Evolutionary conservation across 1,139 yeast genomes (phyloP), one percentile per base, ranked within the genome.

Genomic region (Geotrichum europaeum): DNA sequence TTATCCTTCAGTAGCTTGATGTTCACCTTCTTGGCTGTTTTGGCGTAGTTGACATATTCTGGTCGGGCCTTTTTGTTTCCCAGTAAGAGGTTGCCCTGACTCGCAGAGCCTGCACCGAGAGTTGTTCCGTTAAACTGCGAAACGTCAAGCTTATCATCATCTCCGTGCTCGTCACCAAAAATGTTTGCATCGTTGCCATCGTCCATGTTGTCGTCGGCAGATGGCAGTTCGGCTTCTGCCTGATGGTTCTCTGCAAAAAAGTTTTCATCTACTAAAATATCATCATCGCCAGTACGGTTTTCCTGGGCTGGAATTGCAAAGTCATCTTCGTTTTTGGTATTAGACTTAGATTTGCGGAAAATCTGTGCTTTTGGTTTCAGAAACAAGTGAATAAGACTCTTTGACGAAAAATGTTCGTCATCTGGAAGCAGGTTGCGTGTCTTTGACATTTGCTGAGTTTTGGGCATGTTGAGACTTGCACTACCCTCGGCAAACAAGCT

Each of bases 1-100:
- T 90, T 90, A 64, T 88, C 89, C 74, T 94, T 94, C 63, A 94
- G 78, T 49, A 81, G 76, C 67, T 84, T 84, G 53, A 94, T 88
- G 71, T 94, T 96, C 22, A 94, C 96, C 66, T 86, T 81, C 72
- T 91, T 92, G 3, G 97, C 94, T 3, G 85, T 84, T 60, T 87
- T 79, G 1, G 97, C 89, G 68, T 86, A 91, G 64, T 81, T 84
- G 55, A 91, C 85, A 65, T 83, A 83, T 57, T 85, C 89, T 0
- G 86, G 84, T 61, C 87, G 76, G 15, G 69, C 67, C 13, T 66
- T 58, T 25, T 63, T 34, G 36, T 59, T 59, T 1, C 58, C 59
- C 1, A 56, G 40, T 6, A 45, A 22, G 9, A 18, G 36, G 20
- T 53, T 49, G 50, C n/a, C 49, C 45, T 52, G 58, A 5, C 56